Base-by-base conservation (phyloP, 768 basidiomycete genomes). In the Myochromella boudieri region DNA sequence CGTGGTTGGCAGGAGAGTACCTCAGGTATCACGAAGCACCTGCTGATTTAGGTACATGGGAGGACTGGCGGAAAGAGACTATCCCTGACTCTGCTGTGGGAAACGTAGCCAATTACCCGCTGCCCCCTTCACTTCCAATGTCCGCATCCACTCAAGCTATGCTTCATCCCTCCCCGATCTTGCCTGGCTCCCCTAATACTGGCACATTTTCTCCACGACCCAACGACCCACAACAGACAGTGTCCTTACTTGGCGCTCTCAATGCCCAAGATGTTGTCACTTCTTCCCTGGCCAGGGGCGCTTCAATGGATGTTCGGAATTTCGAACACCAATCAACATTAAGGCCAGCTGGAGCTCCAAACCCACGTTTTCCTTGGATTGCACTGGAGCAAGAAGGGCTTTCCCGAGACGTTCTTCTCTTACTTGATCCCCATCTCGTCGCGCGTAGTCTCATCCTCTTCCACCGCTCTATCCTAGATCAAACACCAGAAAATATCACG, bases 1-100 rank as follows among this genome's bases (percentile, higher is more conserved):
- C 59, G 10, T 88, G 87, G 86, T 68, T 91, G 39, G 81, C 78
- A 0, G 71, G 69, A 12, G 78, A 84, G 60, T 92, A 91, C 52
- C 57, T 87, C 40, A 64, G 74, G 28, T 80, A 75, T 49, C 77
- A 86, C 51, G 80, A 77, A 2, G 45, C 54, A 1, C 78, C 85
- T 3, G 74, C 67, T 10, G 80, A 88, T 52, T 54, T 54, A 18
- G 49, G 58, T 22, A 71, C 69, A 3, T 89, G 87, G 85, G 73
- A 78, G 34, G 72, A 72, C 9, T 85, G 83, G 72, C 69, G 69
- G 41, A 65, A 68, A 22, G 77, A 79, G 28, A 71, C 68, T 1
- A 68, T 86, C 40, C 80, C 82, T 2, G 61, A 69, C 25, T 60
- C 71, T 6, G 48, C 51, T 27, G 55, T 69, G 25, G 62, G 56